Evolutionary conservation across 2,329 filamentous ascomycete genomes (phyloP).

Genomic region (Neofusicoccum kwambonambiense): DNA sequence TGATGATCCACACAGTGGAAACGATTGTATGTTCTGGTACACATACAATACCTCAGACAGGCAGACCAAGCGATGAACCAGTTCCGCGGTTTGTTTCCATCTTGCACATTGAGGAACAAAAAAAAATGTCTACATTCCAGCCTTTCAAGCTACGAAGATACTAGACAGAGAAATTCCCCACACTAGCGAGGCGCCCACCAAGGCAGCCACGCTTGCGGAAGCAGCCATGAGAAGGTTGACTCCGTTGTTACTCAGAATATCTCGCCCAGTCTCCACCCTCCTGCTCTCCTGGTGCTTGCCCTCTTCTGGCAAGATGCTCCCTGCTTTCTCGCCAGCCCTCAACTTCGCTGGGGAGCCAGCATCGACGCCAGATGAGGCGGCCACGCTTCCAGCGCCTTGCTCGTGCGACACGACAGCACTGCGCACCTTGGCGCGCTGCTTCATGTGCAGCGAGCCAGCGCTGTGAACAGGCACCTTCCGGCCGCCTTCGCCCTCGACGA

Average conservation of each 20-base stretch:
- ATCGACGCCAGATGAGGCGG: constrained; percentile 25
- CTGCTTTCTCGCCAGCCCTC: constrained; percentile 32
- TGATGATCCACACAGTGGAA: no score
- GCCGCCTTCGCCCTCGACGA: constrained; percentile 84
- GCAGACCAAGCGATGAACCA: no score
- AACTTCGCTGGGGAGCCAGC: constrained; percentile 26
- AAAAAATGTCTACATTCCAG: no score
- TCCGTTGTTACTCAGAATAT: constrained; percentile 90
- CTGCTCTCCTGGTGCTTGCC: constrained; percentile 42
- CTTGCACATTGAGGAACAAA: no score
- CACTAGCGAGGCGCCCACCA: constrained; percentile 49
- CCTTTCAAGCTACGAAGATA: neutral
- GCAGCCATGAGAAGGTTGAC: constrained; percentile 92
- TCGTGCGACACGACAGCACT: constrained; percentile 25
- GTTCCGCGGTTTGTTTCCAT: no score
- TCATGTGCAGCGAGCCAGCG: constrained; percentile 29
- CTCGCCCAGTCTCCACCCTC: constrained; percentile 63
- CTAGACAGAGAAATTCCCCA: constrained; percentile 24
- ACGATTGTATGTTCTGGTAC: no score
- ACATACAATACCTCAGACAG: no score
- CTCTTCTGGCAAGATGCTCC: constrained; percentile 26
- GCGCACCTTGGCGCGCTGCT: constrained; percentile 31
- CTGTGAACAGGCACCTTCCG: constrained; percentile 50
- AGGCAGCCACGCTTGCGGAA: constrained; percentile 74
- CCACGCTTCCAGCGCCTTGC: constrained; percentile 15